Base-by-base conservation (phyloP, 1,139 yeast species). In the Magnusiomyces ingens region DNA sequence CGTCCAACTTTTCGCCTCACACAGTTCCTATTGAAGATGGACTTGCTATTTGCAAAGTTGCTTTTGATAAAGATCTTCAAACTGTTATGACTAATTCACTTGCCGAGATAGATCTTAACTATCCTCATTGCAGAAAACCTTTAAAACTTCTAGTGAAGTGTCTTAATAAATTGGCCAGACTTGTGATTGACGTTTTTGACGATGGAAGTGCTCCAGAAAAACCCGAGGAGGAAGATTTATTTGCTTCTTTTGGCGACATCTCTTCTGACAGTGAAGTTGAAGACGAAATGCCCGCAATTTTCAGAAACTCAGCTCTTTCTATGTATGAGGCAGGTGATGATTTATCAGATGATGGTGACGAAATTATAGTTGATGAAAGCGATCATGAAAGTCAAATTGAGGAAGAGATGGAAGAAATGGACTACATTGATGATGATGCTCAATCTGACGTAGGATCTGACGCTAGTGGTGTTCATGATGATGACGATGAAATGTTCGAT, bases 291-390 rank as follows among this genome's bases (percentile, higher is more conserved):
- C 91, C 95, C 0, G 95, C 90, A 65, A 74, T 91, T 63, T 84
- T 90, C 68, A 76, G 85, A 52, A 89, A 91, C 65, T 90, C 97
- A 0, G 88, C 97, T 0, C 75, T 91, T 51, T 97, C 97, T 1
- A 90, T 91, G 96, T 91, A 86, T 65, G 97, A 91, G 62, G 83
- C 87, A 51, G 85, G 76, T 37, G 95, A 86, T 52, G 77, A 81
- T 43, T 89, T 84, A 58, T 82, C 84, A 52, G 91, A 85, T 48
- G 80, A 73, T 21, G 80, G 75, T 13, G 74, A 67, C 18, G 75
- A 68, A 50, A 77, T 75, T 44, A 79, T 73, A 6, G 75, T 66
- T 38, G 75, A 68, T 18, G 68, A 62, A 19, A 64, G 64, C 46
- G 67, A 62, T 22, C 63, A 61, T n/a, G 67, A 64, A 13, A 60